Conservation (phyloP, 2,329 filamentous ascomycete genomes). For the Pseudogymnoascus sp. region DNA sequence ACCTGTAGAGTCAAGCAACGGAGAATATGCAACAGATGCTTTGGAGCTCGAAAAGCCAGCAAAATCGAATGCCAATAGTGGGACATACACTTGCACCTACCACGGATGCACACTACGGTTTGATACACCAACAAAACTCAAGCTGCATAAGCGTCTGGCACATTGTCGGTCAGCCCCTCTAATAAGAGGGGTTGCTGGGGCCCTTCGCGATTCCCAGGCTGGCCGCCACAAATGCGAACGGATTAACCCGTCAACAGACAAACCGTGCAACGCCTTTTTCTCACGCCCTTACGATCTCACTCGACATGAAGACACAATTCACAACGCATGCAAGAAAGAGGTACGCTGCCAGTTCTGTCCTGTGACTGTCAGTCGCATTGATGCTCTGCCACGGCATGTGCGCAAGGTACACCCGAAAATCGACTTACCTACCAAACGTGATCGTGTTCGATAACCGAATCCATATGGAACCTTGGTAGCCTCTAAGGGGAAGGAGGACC, state of each 20-base stretch:
- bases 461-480: too few relatives aligned
- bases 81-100: slow-evolving; percentile 94
- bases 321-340: too few relatives aligned
- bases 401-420: too few relatives aligned
- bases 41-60: slow-evolving; percentile 39
- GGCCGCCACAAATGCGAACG: slow-evolving; percentile 89
- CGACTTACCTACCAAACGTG: too few relatives aligned
- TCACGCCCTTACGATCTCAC: slow-evolving; percentile 94
- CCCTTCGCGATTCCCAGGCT: slow-evolving; percentile 20
- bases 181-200: too few relatives aligned
- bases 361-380: too few relatives aligned
- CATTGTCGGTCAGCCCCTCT: too few relatives aligned
- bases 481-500: too few relatives aligned
- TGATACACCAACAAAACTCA: slow-evolving; percentile 73
- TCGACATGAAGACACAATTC: slow-evolving; percentile 92
- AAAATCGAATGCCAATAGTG: slow-evolving; percentile 63
- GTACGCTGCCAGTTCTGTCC: too few relatives aligned
- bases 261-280: slow-evolving; percentile 89
- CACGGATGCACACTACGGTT: slow-evolving; percentile 85
- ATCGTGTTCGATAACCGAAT: too few relatives aligned
- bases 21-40: slow-evolving; percentile 28
- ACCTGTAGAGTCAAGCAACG: slow-evolving; percentile 32
- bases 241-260: slow-evolving; percentile 89
- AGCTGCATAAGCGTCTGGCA: slow-evolving; percentile 91
- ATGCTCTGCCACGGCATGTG: too few relatives aligned